Conservation (phyloP, 2,329 filamentous ascomycete genomes). For the Plenodomus tracheiphilus region DNA sequence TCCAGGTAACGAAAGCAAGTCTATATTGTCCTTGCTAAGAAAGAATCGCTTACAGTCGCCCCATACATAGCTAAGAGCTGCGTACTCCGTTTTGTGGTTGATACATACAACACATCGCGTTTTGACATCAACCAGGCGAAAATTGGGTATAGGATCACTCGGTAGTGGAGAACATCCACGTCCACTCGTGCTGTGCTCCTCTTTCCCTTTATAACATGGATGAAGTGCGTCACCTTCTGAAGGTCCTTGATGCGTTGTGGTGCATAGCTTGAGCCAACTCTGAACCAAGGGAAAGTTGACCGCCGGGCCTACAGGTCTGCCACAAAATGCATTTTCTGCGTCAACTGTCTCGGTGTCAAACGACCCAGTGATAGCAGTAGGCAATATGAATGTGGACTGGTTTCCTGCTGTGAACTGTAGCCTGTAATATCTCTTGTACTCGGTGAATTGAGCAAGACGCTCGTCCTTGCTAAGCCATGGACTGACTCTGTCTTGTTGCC, state of each 20-base stretch:
- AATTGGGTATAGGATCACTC: neutral
- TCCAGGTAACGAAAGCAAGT: slow-evolving; percentile 1
- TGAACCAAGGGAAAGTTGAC: neutral
- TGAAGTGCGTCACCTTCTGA: neutral
- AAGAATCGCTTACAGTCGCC: slow-evolving; percentile 3
- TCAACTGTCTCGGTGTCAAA: neutral
- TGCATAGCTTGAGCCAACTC: neutral
- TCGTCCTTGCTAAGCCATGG: neutral
- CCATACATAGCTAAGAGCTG: slow-evolving; percentile 9
- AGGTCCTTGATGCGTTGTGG: neutral
- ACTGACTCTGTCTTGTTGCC: neutral
- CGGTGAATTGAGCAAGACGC: neutral
- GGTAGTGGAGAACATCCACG: neutral
- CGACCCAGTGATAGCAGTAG: neutral
- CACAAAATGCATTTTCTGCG: neutral
- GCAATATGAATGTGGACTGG: neutral
- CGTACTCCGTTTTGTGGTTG: neutral
- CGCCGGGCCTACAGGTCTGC: neutral
- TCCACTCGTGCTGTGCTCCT: neutral
- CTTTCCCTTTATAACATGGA: neutral
- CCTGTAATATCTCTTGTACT: neutral
- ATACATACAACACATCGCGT: neutral
- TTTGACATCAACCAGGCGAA: neutral
- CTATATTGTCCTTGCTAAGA: neutral
- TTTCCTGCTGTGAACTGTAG: neutral